phyloP scores from a whole-genome alignment of 2,329 filamentous ascomycete species.

The Colletotrichum costaricense region DNA sequence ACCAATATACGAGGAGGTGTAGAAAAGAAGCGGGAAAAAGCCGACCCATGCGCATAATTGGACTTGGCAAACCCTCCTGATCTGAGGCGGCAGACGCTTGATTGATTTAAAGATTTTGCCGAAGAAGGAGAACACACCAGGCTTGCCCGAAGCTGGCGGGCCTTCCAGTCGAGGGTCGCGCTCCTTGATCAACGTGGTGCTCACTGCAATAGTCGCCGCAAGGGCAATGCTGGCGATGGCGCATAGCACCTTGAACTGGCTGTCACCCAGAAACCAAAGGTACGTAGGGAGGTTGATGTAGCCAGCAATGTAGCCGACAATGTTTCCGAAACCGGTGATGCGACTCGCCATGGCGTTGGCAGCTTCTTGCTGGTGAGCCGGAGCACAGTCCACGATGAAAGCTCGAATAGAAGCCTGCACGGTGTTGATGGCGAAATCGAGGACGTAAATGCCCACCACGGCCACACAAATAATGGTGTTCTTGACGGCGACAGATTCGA shows the following conservation, averaged over 20 bases:
- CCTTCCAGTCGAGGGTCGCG: constrained; percentile 82
- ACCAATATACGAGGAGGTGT: constrained; percentile 92
- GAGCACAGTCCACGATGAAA: constrained; percentile 93
- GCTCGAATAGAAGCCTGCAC: constrained; percentile 93
- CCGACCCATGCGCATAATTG: constrained; percentile 93
- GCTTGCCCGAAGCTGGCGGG: constrained; percentile 66
- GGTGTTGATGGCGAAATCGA: constrained; percentile 97
- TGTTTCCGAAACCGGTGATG: constrained; percentile 88
- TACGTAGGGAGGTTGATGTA: constrained; percentile 82
- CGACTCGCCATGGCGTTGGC: constrained; percentile 96
- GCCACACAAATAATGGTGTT: constrained; percentile 79
- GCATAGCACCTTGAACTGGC: constrained; percentile 93
- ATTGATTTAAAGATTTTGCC: constrained; percentile 81
- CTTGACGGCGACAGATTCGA: constrained; percentile 73
- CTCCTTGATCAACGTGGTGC: constrained; percentile 77
- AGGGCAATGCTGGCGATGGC: constrained; percentile 84
- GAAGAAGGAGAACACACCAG: constrained; percentile 84
- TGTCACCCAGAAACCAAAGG: constrained; percentile 84
- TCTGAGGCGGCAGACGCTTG: constrained; percentile 82
- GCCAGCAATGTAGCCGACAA: constrained; percentile 88
- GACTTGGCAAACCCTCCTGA: constrained; percentile 82
- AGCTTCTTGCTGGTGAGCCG: constrained; percentile 90
- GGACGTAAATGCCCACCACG: constrained; percentile 86
- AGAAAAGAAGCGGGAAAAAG: constrained; percentile 96
- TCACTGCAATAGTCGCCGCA: constrained; percentile 75